These are phyloP conservation scores for Fusarium sp. DNA, from an alignment of 2,329 filamentous ascomycete species.

Conservation along the genomic window DNA sequence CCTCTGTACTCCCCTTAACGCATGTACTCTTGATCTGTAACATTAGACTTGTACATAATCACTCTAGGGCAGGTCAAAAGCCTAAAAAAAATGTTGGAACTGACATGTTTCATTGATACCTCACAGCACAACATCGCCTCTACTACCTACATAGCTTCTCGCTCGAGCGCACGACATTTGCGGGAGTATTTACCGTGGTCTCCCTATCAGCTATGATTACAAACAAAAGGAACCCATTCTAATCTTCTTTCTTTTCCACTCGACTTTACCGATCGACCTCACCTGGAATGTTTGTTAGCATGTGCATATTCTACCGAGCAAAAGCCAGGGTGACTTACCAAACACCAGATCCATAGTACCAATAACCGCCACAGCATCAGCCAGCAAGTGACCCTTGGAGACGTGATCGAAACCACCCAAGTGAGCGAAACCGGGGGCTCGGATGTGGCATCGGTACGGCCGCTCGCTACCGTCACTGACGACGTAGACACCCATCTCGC, in stretches of 20 bases:
- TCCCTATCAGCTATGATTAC: constrained; percentile 53
- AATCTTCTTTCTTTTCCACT: constrained; percentile 44
- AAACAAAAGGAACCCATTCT: constrained; percentile 50
- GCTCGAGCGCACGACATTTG: constrained; percentile 43
- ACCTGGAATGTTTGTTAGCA: constrained; percentile 57
- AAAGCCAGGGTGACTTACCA: constrained; percentile 61
- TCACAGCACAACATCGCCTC: constrained; percentile 37
- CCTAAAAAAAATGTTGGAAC: constrained; percentile 21
- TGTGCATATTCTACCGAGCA: not conserved
- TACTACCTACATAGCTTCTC: constrained; percentile 39
- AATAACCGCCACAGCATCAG: constrained; percentile 96
- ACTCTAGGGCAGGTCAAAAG: constrained; percentile 12
- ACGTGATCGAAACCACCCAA: constrained; percentile 94
- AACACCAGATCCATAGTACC: constrained; percentile 90
- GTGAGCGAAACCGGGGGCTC: constrained; percentile 96
- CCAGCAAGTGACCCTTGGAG: constrained; percentile 87
- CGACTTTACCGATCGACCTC: constrained; percentile 66
- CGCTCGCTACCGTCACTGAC: constrained; percentile 96
- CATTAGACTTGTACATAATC: constrained; percentile 27
- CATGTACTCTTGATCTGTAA: constrained; percentile 30
- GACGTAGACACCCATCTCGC: constrained; percentile 97
- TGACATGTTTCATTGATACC: constrained; percentile 41
- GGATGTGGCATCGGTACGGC: constrained; percentile 96
- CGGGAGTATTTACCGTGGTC: constrained; percentile 51
- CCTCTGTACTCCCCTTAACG: not conserved